These are phyloP conservation scores for Apiospora hydei DNA, from an alignment of 2,329 filamentous ascomycete genomes.

Conservation along the genomic window DNA sequence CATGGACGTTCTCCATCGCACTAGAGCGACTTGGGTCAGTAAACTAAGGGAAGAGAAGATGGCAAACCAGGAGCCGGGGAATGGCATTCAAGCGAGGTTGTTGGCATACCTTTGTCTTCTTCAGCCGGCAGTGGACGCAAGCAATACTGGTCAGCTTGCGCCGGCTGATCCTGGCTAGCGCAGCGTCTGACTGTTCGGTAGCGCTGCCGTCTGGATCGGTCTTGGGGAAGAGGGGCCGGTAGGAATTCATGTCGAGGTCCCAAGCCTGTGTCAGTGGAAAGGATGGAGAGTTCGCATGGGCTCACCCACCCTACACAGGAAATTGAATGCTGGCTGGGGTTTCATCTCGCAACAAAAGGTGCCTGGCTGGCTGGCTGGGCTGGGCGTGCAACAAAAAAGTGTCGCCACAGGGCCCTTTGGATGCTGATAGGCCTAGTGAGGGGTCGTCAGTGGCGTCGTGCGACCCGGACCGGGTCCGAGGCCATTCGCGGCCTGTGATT, in stretches of 20 bases:
- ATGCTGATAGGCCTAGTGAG: neutral
- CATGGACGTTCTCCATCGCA: neutral
- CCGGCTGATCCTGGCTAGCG: neutral
- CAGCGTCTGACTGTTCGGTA: neutral
- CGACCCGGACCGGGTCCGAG: neutral
- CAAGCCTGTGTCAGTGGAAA: neutral
- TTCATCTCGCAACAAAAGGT: neutral
- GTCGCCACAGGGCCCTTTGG: neutral
- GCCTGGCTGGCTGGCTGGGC: no score
- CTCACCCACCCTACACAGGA: neutral
- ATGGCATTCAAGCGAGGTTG: no score
- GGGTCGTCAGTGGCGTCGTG: constrained; percentile 8
- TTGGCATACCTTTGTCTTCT: neutral
- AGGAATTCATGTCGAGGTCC: neutral
- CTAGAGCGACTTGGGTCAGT: neutral
- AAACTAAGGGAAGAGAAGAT: neutral
- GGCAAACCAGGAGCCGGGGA: no score
- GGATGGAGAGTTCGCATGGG: neutral
- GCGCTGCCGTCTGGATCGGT: neutral
- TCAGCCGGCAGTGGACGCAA: neutral
- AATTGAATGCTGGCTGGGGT: neutral
- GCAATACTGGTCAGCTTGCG: neutral
- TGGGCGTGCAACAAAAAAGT: neutral
- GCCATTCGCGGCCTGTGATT: neutral
- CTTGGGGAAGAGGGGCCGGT: constrained; percentile 6